These are phyloP conservation scores for Bruguiera sexangula DNA, from an alignment of 345 rosid species.

Conservation along the genomic window DNA sequence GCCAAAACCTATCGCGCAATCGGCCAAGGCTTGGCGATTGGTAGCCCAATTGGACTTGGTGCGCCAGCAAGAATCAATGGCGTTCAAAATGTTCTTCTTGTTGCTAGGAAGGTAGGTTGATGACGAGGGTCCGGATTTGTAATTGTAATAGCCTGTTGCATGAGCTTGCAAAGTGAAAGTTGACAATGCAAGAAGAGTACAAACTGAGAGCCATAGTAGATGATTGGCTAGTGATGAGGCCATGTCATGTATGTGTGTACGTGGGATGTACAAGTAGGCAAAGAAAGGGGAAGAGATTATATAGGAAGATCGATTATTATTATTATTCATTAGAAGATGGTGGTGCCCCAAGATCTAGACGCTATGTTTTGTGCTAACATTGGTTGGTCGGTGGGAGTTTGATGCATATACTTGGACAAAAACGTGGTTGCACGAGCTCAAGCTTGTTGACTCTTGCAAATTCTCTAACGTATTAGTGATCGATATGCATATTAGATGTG, in stretches of 20 bases:
- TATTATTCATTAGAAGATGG: neutral
- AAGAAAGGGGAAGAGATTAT: neutral
- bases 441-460: conserved; percentile 3
- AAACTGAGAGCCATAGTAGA: no score
- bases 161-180: no score
- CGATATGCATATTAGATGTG: no score
- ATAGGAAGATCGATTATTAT: neutral
- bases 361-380: neutral
- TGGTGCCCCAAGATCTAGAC: conserved; percentile 14
- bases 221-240: no score
- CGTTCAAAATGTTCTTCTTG: conserved; percentile 4
- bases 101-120: neutral
- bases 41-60: conserved; percentile 12
- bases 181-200: no score
- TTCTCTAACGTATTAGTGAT: no score
- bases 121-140: conserved; percentile 10
- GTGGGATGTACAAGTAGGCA: neutral
- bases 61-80: conserved; percentile 30
- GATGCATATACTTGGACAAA: neutral
- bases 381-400: neutral
- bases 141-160: neutral
- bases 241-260: neutral
- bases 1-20: conserved; percentile 25
- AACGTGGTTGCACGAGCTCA: conserved; percentile 23
- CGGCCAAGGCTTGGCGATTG: conserved; percentile 23